Conservation (phyloP, 2,329 filamentous ascomycete genomes). For the Xylariaceae sp. region DNA sequence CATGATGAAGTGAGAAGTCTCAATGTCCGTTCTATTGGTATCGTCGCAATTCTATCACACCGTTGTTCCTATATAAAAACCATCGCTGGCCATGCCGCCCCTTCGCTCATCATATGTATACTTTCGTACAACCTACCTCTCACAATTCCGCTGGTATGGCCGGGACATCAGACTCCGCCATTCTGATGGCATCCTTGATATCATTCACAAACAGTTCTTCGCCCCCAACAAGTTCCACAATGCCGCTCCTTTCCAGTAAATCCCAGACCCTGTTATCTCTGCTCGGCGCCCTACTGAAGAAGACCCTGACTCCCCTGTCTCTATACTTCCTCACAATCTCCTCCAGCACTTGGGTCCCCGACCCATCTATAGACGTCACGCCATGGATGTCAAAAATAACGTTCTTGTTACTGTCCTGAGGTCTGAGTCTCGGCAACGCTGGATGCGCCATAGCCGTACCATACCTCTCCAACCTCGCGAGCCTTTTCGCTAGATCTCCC, state of each 20-base stretch:
- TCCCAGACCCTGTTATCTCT: conserved; percentile 58
- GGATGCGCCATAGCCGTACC: conserved; percentile 84
- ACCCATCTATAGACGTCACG: conserved; percentile 92
- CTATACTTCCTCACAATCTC: conserved; percentile 84
- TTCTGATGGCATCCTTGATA: conserved; percentile 77
- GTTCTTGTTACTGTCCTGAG: conserved; percentile 79
- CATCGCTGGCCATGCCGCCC: no score
- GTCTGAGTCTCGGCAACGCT: conserved; percentile 73
- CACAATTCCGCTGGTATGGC: no score
- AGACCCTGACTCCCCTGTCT: conserved; percentile 71
- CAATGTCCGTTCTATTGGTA: no score
- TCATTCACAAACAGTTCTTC: conserved; percentile 72
- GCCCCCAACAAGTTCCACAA: conserved; percentile 79
- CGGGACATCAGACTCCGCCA: conserved; percentile 61
- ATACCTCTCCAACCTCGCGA: conserved; percentile 82
- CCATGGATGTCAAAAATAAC: conserved; percentile 97
- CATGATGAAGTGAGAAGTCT: no score
- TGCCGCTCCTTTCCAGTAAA: conserved; percentile 74
- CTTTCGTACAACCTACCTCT: no score
- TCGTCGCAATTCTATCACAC: no score
- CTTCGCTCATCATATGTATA: no score
- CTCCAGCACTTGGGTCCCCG: conserved; percentile 82
- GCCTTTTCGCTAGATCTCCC: conserved; percentile 78
- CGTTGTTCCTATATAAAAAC: no score
- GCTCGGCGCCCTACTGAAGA: conserved; percentile 60